A percentile compares a stretch with the other conserved stretches of the same genome.
phyloP scores from a whole-genome alignment of 23 red algal genomes.

The Gracilaria vermiculophylla region DNA sequence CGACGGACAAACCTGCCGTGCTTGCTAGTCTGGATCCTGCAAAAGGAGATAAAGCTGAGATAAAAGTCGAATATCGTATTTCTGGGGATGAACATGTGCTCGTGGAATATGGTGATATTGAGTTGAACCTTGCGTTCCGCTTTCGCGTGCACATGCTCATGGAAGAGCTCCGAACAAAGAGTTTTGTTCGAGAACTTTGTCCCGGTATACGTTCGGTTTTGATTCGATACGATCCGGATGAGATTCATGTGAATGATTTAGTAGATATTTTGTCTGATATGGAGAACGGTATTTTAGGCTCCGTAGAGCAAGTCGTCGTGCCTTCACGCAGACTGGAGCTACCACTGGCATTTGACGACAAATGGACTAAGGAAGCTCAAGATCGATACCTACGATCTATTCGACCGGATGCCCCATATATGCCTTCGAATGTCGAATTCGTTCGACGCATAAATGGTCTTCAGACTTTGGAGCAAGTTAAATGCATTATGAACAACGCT shows the following conservation, averaged over 20 bases:
- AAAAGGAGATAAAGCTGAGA: constrained; percentile 59
- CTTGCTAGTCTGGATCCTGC: constrained; percentile 53
- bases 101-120: constrained; percentile 69
- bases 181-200: constrained; percentile 60
- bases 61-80: constrained; percentile 64
- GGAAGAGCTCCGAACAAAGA: constrained; percentile 42
- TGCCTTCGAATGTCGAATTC: constrained; percentile 83
- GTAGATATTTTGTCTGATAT: constrained; percentile 42
- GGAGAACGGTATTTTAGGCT: constrained; percentile 57
- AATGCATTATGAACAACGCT: constrained; percentile 35
- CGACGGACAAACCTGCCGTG: constrained; percentile 18
- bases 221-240: constrained; percentile 28
- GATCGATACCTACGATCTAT: constrained; percentile 52
- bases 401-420: constrained; percentile 66
- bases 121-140: constrained; percentile 64
- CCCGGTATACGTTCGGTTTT: constrained; percentile 74
- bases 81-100: constrained; percentile 78
- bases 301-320: constrained; percentile 42
- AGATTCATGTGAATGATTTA: constrained; percentile 42
- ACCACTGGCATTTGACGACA: constrained; percentile 65
- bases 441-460: constrained; percentile 79
- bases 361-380: constrained; percentile 64
- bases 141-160: constrained; percentile 70
- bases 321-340: constrained; percentile 51
- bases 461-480: constrained; percentile 24